phyloP scores from a whole-genome alignment of 2,329 filamentous ascomycete species.

The Cordyceps cicadae region DNA sequence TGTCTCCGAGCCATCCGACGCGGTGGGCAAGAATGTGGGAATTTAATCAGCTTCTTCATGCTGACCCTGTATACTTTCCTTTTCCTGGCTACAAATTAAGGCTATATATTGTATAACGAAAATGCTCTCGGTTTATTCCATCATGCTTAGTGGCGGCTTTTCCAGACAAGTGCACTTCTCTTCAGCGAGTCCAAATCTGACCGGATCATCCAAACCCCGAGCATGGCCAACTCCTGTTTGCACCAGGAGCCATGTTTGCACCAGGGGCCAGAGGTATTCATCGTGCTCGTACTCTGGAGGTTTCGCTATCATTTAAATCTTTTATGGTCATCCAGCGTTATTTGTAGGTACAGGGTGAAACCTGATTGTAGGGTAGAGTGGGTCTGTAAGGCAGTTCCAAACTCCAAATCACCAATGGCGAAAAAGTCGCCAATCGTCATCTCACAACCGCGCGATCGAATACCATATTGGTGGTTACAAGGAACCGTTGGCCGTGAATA shows the following conservation, averaged over 20 bases:
- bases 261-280: no score
- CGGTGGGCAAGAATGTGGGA: background rate
- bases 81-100: background rate
- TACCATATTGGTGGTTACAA: background rate
- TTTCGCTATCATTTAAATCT: no score
- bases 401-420: background rate
- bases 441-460: background rate
- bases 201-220: no score
- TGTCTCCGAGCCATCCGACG: background rate
- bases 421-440: background rate
- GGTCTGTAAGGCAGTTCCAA: background rate
- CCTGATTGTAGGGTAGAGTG: background rate
- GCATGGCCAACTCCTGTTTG: no score
- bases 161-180: background rate
- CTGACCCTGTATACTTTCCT: background rate
- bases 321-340: no score
- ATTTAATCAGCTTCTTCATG: background rate
- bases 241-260: no score
- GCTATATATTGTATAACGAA: background rate
- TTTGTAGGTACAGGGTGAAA: no score
- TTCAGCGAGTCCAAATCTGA: no score
- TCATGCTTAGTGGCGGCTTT: background rate
- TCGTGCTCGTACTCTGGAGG: no score
- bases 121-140: no score
- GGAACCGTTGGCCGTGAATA: background rate